Conservation (phyloP, 2,329 filamentous ascomycete species). For the Penicillium sp. region DNA sequence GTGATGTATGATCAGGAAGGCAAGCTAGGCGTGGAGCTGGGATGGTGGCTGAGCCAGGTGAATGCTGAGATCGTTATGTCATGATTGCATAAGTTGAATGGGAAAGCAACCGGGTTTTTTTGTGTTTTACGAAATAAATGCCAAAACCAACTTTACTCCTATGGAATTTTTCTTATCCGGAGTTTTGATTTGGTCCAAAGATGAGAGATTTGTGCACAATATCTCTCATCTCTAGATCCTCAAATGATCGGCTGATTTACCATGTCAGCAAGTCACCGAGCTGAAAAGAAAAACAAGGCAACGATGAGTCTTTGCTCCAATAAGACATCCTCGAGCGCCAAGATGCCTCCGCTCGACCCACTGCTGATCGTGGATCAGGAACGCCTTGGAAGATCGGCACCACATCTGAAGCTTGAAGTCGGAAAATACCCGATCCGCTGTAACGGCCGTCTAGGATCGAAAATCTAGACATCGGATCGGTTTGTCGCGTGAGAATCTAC, state of each 20-base stretch:
- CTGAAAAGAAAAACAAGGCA: no score
- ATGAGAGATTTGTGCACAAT: no score
- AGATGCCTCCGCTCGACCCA: not conserved
- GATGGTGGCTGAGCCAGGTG: slow-evolving; percentile 12
- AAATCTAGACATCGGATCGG: no score
- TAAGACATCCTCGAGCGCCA: no score
- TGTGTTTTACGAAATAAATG: not conserved
- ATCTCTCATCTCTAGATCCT: no score
- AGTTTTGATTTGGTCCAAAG: not conserved
- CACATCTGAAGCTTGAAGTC: not conserved
- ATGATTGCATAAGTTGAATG: not conserved
- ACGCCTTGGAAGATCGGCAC: not conserved
- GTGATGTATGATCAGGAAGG: slow-evolving; percentile 47
- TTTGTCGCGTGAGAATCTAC: no score
- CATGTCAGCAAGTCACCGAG: no score
- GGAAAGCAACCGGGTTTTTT: not conserved
- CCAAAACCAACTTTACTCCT: not conserved
- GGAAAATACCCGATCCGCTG: not conserved
- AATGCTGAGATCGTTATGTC: not conserved
- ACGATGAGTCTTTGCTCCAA: no score
- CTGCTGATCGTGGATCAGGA: not conserved
- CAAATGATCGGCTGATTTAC: no score
- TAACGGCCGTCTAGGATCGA: no score
- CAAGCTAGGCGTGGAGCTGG: slow-evolving; percentile 39
- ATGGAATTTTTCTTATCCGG: not conserved